Conservation (phyloP, 2,329 filamentous ascomycete genomes). For the Pyrenophora graminea region DNA sequence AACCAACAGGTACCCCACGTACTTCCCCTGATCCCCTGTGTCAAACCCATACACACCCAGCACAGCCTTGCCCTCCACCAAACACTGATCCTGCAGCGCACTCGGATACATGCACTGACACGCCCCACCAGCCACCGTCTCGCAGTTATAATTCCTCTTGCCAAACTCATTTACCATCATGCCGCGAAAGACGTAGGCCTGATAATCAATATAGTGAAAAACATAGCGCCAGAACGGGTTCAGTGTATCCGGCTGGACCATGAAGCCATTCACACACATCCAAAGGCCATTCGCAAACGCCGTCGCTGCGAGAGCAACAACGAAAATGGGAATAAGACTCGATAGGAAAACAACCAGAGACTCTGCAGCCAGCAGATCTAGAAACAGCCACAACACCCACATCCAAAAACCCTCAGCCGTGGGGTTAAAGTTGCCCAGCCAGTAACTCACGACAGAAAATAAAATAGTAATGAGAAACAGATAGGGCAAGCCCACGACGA, state of each 20-base stretch:
- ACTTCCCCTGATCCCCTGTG: slow-evolving; percentile 65
- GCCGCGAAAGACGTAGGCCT: slow-evolving; percentile 82
- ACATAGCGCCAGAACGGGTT: slow-evolving; percentile 87
- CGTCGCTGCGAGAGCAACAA: slow-evolving; percentile 75
- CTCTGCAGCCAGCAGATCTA: slow-evolving; percentile 81
- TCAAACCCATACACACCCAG: slow-evolving; percentile 71
- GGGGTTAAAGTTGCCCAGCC: slow-evolving; percentile 75
- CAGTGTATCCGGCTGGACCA: slow-evolving; percentile 71
- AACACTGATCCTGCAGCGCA: slow-evolving; percentile 64
- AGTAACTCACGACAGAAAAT: slow-evolving; percentile 78
- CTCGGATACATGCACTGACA: slow-evolving; percentile 75
- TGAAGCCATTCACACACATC: slow-evolving; percentile 85
- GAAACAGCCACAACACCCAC: slow-evolving; percentile 83
- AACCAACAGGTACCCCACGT: slow-evolving; percentile 76
- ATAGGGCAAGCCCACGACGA: slow-evolving; percentile 79
- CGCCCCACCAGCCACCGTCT: slow-evolving; percentile 30
- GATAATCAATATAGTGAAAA: slow-evolving; percentile 88
- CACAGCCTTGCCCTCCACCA: slow-evolving; percentile 72
- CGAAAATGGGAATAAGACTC: slow-evolving; percentile 75
- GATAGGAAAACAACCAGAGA: slow-evolving; percentile 78
- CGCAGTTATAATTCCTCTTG: slow-evolving; percentile 66
- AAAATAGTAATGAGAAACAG: slow-evolving; percentile 76
- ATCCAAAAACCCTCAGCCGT: slow-evolving; percentile 70
- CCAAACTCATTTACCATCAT: slow-evolving; percentile 93
- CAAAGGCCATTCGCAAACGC: slow-evolving; percentile 88